phyloP scores from a whole-genome alignment of 164 flowering plant species.

The Liquidambar formosana region DNA sequence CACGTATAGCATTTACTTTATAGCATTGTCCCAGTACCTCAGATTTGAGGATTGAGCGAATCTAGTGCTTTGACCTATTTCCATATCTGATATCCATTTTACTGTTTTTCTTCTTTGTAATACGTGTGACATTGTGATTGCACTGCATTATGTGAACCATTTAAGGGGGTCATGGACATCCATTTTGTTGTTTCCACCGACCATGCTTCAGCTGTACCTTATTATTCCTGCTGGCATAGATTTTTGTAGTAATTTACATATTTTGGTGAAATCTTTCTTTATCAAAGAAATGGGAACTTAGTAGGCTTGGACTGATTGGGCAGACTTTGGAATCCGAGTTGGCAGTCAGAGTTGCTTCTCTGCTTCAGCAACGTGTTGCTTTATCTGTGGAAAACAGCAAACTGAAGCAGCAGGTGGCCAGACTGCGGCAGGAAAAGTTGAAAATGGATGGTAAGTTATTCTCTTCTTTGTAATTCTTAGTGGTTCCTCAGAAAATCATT shows the following conservation, averaged over 20 bases:
- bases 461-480: neutral
- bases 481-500: neutral
- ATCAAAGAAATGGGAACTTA: neutral
- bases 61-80: too few species aligned
- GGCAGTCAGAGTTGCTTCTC: conserved; percentile 40
- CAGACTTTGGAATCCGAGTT: conserved; percentile 56
- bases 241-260: neutral
- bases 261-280: neutral
- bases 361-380: conserved; percentile 45
- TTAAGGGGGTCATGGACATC: too few species aligned
- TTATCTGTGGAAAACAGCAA: conserved; percentile 53
- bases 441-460: conserved; percentile 41
- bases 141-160: conserved; percentile 2
- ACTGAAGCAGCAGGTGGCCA: conserved; percentile 47
- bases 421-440: conserved; percentile 40
- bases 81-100: too few species aligned
- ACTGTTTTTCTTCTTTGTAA: neutral
- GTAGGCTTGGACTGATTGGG: conserved; percentile 2
- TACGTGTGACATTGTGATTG: neutral
- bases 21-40: neutral
- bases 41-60: neutral
- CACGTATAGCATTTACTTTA: too few species aligned
- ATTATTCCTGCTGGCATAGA: neutral
- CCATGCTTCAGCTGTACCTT: too few species aligned
- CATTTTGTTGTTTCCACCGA: too few species aligned